Evolutionary conservation across 441 rosid genomes (phyloP).

Genomic region (Mallotus japonicus): DNA sequence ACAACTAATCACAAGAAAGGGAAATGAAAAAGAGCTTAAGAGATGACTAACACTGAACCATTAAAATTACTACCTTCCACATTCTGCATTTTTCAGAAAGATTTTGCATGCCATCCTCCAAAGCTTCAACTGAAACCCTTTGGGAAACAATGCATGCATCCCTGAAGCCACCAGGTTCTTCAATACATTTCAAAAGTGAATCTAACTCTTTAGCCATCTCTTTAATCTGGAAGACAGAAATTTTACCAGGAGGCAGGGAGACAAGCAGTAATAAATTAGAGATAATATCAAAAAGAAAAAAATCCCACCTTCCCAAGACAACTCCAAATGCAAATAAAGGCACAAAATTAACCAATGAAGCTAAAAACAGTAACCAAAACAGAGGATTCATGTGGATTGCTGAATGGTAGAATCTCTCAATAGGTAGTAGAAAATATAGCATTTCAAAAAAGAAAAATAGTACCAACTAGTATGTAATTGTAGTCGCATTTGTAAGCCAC

Average conservation of each 20-base stretch:
- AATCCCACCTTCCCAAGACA: not conserved
- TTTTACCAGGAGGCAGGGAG: not conserved
- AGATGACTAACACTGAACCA: not conserved
- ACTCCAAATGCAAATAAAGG: not conserved
- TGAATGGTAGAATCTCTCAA: not conserved
- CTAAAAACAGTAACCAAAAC: not conserved
- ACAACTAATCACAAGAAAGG: not conserved
- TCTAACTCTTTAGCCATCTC: constrained; percentile 82
- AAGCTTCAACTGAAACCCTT: constrained; percentile 57
- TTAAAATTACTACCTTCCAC: constrained; percentile 52
- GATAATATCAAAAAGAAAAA: constrained; percentile 4
- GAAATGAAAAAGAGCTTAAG: not conserved
- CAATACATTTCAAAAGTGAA: constrained; percentile 64
- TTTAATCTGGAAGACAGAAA: constrained; percentile 53
- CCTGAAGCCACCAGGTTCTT: constrained; percentile 75
- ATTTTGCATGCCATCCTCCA: constrained; percentile 60
- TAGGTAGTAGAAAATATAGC: not conserved
- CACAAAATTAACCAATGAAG: not conserved
- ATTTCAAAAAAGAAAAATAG: not conserved
- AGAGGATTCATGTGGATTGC: not conserved
- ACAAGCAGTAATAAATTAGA: constrained; percentile 3
- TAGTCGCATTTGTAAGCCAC: not conserved
- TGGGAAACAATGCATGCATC: constrained; percentile 74
- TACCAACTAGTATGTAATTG: not conserved
- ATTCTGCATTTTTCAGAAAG: constrained; percentile 60